phyloP scores from a whole-genome alignment of 768 basidiomycete species.

The Russula ochroleuca region DNA sequence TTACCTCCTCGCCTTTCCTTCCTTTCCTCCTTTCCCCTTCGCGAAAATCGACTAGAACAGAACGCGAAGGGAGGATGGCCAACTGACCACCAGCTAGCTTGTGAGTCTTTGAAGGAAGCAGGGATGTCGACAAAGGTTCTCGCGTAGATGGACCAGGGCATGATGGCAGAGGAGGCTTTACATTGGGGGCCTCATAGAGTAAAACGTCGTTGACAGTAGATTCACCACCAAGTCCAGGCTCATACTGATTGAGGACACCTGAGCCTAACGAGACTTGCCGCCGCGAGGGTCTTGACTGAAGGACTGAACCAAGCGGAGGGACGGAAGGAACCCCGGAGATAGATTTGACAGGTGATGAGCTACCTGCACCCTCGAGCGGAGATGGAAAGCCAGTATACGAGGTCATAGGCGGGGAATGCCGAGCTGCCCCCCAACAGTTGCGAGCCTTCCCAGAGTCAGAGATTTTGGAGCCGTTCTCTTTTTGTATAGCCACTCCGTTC shows the following conservation, averaged over 20 bases:
- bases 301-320: not conserved
- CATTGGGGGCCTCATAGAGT: not conserved
- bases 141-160: not conserved
- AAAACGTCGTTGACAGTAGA: not conserved
- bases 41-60: constrained; percentile 54
- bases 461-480: not conserved
- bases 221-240: not conserved
- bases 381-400: not conserved
- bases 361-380: not conserved
- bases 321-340: not conserved
- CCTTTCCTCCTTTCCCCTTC: constrained; percentile 49
- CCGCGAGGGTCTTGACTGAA: constrained; percentile 1
- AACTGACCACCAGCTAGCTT: constrained; percentile 47
- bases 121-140: constrained; percentile 21
- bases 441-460: not conserved
- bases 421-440: not conserved
- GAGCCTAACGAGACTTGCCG: constrained; percentile 6
- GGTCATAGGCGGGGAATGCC: not conserved
- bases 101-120: constrained; percentile 40
- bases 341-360: not conserved
- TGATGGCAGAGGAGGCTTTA: not conserved
- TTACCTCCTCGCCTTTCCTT: constrained; percentile 44
- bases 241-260: not conserved
- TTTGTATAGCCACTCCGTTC: not conserved
- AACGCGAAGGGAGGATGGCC: constrained; percentile 47